Evolutionary conservation across 176 grass and related monocot species (phyloP).

Genomic region (Juncus inflexus): DNA sequence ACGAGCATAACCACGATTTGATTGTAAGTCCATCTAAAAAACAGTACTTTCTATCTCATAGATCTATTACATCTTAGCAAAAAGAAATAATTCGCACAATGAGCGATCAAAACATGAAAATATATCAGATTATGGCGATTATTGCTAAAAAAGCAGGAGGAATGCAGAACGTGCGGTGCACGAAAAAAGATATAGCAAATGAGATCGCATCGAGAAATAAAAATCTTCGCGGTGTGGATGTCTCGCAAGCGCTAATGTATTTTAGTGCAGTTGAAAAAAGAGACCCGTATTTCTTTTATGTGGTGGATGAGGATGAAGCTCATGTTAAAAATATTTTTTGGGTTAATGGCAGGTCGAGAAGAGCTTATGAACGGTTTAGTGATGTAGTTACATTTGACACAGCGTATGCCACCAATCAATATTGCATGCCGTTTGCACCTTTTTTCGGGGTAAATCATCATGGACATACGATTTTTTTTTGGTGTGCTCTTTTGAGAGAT

Average conservation of each 20-base stretch:
- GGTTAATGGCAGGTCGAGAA: too few relatives aligned
- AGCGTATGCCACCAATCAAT: too few relatives aligned
- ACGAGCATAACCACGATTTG: not conserved
- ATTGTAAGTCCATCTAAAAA: not conserved
- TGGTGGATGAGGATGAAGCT: not conserved
- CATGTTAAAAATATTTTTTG: not conserved
- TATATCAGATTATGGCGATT: not conserved
- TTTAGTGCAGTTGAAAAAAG: not conserved
- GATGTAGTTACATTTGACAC: too few relatives aligned
- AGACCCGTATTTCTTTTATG: constrained; percentile 1
- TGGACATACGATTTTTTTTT: too few relatives aligned
- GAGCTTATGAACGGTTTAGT: too few relatives aligned
- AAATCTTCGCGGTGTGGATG: not conserved
- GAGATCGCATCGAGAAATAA: not conserved
- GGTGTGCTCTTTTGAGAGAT: too few relatives aligned
- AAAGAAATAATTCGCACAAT: not conserved
- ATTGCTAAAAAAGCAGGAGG: not conserved
- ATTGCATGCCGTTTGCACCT: too few relatives aligned
- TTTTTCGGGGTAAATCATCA: too few relatives aligned
- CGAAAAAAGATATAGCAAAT: constrained; percentile 2
- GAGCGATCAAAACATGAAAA: constrained; percentile 1
- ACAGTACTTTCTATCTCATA: not conserved
- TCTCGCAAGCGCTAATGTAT: not conserved
- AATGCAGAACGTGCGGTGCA: not conserved
- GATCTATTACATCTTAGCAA: not conserved